A percentile compares a stretch with the other conserved stretches of the same genome.
Evolutionary conservation across 2,329 filamentous ascomycete species (phyloP).

Genomic region (Paramyrothecium roridum): DNA sequence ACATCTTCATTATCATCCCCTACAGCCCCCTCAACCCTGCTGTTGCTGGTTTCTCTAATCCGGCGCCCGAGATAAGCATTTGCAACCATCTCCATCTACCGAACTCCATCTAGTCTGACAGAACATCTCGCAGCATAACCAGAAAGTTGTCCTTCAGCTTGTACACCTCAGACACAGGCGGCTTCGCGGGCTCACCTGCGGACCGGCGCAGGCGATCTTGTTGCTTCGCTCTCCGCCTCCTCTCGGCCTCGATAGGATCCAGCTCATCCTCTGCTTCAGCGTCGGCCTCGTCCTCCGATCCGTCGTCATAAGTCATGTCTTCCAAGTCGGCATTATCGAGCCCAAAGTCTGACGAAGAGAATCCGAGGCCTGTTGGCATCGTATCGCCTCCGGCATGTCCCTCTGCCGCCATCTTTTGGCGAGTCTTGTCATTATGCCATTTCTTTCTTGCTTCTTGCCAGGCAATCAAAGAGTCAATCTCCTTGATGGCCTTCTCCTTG

Average conservation of each 20-base stretch:
- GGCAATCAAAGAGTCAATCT: constrained; percentile 81
- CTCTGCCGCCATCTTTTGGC: constrained; percentile 97
- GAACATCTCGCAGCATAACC: constrained; percentile 74
- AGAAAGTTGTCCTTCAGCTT: constrained; percentile 79
- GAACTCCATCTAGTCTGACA: constrained; percentile 59
- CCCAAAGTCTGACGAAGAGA: constrained; percentile 85
- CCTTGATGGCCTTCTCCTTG: constrained; percentile 66
- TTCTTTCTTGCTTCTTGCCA: constrained; percentile 97
- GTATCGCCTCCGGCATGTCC: constrained; percentile 45
- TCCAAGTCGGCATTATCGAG: constrained; percentile 82
- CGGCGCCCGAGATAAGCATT: background rate
- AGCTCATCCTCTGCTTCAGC: constrained; percentile 74
- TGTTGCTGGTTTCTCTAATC: background rate
- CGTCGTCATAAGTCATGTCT: constrained; percentile 79
- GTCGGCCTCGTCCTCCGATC: constrained; percentile 61
- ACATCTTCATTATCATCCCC: too few relatives aligned
- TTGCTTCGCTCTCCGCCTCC: constrained; percentile 70
- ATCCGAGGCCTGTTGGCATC: constrained; percentile 54
- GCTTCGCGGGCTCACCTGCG: constrained; percentile 83
- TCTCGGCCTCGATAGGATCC: constrained; percentile 85
- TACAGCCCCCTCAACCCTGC: too few relatives aligned
- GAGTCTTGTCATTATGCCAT: constrained; percentile 96
- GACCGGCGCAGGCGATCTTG: constrained; percentile 77
- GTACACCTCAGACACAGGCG: constrained; percentile 71
- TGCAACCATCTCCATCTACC: constrained; percentile 5